Conservation (phyloP, 2,329 filamentous ascomycete species). For the Conoideocrella luteorostrata region DNA sequence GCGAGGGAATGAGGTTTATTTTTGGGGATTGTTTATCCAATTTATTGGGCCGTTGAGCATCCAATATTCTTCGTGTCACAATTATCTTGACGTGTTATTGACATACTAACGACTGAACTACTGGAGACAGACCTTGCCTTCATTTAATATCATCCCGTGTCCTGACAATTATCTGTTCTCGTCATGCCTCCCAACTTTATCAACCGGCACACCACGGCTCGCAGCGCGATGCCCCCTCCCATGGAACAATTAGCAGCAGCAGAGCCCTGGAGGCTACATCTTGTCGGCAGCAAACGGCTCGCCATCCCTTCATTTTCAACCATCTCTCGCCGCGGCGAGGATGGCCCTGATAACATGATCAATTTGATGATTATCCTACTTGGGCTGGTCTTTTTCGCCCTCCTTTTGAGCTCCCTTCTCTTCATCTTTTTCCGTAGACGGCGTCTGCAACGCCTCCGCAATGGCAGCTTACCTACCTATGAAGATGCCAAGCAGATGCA, state of each 20-base stretch:
- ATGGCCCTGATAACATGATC: constrained; percentile 56
- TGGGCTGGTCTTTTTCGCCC: constrained; percentile 65
- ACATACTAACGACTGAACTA: constrained; percentile 4
- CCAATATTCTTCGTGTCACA: not conserved
- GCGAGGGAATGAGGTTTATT: not conserved
- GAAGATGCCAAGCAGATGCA: constrained; percentile 51
- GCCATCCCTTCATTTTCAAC: constrained; percentile 8
- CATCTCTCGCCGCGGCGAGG: constrained; percentile 19
- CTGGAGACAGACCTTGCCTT: constrained; percentile 9
- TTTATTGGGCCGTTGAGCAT: not conserved
- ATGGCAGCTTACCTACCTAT: constrained; percentile 62
- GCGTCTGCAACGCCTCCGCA: constrained; percentile 38
- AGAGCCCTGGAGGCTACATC: constrained; percentile 11
- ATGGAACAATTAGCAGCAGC: constrained; percentile 3
- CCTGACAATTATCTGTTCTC: not conserved
- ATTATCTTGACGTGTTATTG: not conserved
- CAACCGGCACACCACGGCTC: constrained; percentile 5
- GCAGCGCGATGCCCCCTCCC: constrained; percentile 9
- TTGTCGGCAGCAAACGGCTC: constrained; percentile 6
- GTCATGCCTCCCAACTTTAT: constrained; percentile 11
- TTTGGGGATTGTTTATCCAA: not conserved
- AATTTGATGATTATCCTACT: constrained; percentile 76
- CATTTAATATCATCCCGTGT: constrained; percentile 9
- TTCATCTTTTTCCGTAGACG: constrained; percentile 64
- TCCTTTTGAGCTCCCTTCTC: constrained; percentile 62